A percentile compares a stretch with the other conserved stretches of the same genome.
These are phyloP conservation scores for Penicillium sp. DNA, from an alignment of 2,329 filamentous ascomycete species.

Conservation along the genomic window DNA sequence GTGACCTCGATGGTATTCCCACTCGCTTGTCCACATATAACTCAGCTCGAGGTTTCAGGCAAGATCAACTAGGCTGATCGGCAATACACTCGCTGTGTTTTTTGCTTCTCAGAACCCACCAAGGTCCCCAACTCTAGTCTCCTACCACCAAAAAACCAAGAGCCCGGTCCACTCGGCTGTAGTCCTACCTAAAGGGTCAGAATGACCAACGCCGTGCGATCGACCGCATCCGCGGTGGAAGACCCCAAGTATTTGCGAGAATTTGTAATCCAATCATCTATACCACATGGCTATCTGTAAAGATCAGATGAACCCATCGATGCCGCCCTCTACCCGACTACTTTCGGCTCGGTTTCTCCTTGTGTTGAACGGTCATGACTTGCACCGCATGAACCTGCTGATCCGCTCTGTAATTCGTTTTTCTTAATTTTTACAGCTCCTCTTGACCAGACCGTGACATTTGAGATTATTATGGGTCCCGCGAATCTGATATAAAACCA, in stretches of 20 bases:
- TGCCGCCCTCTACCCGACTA: not conserved
- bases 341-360: not conserved
- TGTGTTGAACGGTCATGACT: slow-evolving; percentile 8
- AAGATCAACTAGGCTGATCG: too few relatives aligned
- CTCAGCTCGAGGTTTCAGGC: too few relatives aligned
- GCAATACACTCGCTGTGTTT: too few relatives aligned
- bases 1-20: too few relatives aligned
- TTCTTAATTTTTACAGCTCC: not conserved
- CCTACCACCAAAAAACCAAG: too few relatives aligned
- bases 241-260: not conserved
- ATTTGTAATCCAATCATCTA: slow-evolving; percentile 12
- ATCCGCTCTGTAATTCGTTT: slow-evolving; percentile 7
- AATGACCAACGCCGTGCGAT: not conserved
- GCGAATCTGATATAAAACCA: not conserved
- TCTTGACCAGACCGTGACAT: not conserved
- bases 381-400: slow-evolving; percentile 7
- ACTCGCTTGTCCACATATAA: too few relatives aligned
- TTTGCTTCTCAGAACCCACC: too few relatives aligned
- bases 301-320: slow-evolving; percentile 1
- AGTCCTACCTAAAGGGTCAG: too few relatives aligned
- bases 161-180: too few relatives aligned
- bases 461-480: not conserved
- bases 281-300: not conserved
- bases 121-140: too few relatives aligned
- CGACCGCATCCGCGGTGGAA: not conserved